phyloP scores from a whole-genome alignment of 169 alveolate species.

The Cryptosporidium muris region DNA sequence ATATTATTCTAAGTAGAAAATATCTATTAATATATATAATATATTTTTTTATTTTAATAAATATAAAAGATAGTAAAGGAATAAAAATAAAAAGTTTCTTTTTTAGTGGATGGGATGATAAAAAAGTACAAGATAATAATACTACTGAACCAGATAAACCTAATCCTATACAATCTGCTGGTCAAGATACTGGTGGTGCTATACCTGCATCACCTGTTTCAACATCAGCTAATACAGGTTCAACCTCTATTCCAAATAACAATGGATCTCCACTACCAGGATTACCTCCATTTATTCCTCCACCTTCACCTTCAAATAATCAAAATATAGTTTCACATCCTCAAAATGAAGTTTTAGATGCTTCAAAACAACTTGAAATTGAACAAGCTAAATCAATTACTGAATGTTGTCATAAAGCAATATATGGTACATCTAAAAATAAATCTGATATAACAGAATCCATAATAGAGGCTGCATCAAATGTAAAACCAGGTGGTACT shows the following conservation, averaged over 20 bases:
- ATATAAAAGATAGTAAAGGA: background rate
- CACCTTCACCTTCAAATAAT: slow-evolving; percentile 5
- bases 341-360: background rate
- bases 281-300: slow-evolving; percentile 3
- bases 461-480: slow-evolving; percentile 25
- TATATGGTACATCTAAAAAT: slow-evolving; percentile 45
- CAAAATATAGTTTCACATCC: background rate
- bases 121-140: slow-evolving; percentile 12
- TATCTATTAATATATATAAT: slow-evolving; percentile 14
- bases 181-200: slow-evolving; percentile 20
- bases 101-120: slow-evolving; percentile 32
- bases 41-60: slow-evolving; percentile 5
- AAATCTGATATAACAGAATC: slow-evolving; percentile 54
- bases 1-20: background rate
- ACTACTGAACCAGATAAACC: background rate
- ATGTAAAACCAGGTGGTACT: slow-evolving; percentile 48
- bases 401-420: slow-evolving; percentile 51
- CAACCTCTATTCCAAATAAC: background rate
- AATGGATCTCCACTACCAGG: slow-evolving; percentile 3
- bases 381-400: slow-evolving; percentile 3
- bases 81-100: slow-evolving; percentile 45
- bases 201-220: slow-evolving; percentile 28
- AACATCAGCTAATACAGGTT: background rate
- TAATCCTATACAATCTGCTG: background rate
- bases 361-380: background rate